Percentiles rank a stretch among this genome's conserved stretches.
phyloP scores from a whole-genome alignment of 73 alveolate genomes.

The Tetrahymena thermophila region DNA sequence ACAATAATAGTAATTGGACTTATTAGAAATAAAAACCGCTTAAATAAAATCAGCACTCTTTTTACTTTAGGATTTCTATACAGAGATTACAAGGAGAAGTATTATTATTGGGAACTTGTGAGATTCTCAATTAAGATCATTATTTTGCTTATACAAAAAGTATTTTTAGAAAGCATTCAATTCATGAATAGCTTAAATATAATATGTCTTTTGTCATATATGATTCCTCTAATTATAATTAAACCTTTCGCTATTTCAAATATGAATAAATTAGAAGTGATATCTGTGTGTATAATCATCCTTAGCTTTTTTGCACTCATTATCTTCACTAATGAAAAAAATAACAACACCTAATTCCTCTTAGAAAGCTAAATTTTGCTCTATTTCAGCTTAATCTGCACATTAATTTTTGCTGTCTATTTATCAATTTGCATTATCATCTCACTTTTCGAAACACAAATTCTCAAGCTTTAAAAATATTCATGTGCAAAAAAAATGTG shows the following conservation, averaged over 20 bases:
- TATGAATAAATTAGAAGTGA: not conserved
- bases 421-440: not conserved
- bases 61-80: not conserved
- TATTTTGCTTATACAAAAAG: not conserved
- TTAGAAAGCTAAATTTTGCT: not conserved
- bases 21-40: not conserved
- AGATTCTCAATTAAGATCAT: not conserved
- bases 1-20: not conserved
- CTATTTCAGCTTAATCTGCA: not conserved
- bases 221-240: not conserved
- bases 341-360: not conserved
- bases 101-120: not conserved
- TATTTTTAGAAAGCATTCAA: not conserved
- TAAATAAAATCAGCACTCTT: not conserved
- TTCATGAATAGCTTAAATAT: not conserved
- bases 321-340: not conserved
- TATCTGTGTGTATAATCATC: not conserved
- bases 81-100: not conserved
- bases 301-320: not conserved
- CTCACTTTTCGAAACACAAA: not conserved
- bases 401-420: not conserved
- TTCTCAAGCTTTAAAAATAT: not conserved
- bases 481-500: not conserved
- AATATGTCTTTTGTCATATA: not conserved
- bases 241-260: not conserved